phyloP scores from a whole-genome alignment of 1,139 yeast species.

The Candida sanyaensis region DNA sequence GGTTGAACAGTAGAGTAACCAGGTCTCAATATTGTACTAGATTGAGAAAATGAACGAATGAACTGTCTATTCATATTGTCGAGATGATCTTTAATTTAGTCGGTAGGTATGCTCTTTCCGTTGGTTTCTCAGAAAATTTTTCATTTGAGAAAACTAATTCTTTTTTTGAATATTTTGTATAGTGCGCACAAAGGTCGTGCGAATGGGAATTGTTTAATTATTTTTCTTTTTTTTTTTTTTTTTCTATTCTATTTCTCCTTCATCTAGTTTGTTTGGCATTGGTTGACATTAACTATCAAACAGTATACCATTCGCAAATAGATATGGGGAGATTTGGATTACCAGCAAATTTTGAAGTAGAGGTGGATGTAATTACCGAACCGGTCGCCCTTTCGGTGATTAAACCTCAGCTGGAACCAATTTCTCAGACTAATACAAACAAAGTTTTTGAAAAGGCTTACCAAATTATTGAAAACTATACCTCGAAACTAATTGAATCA shows the following conservation, averaged over 20 bases:
- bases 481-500: background rate
- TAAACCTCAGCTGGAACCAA: constrained; percentile 1
- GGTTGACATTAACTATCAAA: too few species aligned
- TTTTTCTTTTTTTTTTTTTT: background rate
- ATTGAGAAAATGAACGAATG: constrained; percentile 49
- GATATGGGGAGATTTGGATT: constrained; percentile 27
- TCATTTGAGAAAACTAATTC: background rate
- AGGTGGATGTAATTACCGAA: constrained; percentile 12
- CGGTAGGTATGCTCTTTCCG: background rate
- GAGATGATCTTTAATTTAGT: background rate
- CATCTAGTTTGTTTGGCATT: background rate
- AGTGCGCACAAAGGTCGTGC: constrained; percentile 2
- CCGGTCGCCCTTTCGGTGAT: constrained; percentile 3
- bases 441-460: constrained; percentile 9
- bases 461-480: constrained; percentile 9
- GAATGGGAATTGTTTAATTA: background rate
- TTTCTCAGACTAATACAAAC: background rate
- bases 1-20: constrained; percentile 85
- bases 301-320: background rate
- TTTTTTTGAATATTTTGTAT: background rate
- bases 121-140: constrained; percentile 5
- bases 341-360: constrained; percentile 25
- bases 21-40: constrained; percentile 48
- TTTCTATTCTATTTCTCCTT: background rate
- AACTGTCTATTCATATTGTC: constrained; percentile 23